A percentile compares a stretch with the other conserved stretches of the same genome.
These are phyloP conservation scores for Trametes polyzona DNA, from an alignment of 1,284 basidiomycete species.

Conservation along the genomic window DNA sequence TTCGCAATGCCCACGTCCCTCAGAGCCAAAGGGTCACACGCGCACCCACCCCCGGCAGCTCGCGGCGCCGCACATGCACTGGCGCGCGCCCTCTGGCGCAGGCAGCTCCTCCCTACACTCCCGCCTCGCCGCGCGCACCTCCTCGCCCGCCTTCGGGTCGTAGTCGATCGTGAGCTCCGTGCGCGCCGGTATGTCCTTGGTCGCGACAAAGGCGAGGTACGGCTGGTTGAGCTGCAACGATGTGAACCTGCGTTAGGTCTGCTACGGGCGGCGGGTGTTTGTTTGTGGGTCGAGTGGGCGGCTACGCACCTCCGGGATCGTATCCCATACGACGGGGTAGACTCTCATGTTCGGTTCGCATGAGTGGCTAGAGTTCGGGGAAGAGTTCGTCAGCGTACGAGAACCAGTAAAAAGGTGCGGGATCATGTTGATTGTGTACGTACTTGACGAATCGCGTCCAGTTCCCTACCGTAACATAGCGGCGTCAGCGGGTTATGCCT, in stretches of 20 bases:
- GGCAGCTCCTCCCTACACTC: conserved; percentile 32
- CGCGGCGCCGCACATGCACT: conserved; percentile 28
- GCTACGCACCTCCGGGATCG: conserved; percentile 52
- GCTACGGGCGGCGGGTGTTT: neutral
- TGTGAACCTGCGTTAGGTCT: neutral
- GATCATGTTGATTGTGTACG: too few species aligned
- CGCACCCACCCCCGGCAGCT: conserved; percentile 31
- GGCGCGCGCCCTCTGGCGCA: conserved; percentile 18
- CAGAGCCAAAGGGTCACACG: too few species aligned
- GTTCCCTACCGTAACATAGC: conserved; percentile 49
- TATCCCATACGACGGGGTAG: conserved; percentile 63
- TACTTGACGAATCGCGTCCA: conserved; percentile 78
- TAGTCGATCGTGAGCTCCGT: conserved; percentile 71
- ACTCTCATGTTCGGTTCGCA: conserved; percentile 62
- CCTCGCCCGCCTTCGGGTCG: conserved; percentile 44
- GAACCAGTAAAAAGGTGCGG: neutral
- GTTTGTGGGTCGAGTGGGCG: neutral
- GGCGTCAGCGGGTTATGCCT: neutral
- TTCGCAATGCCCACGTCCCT: too few species aligned
- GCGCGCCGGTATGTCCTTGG: conserved; percentile 46
- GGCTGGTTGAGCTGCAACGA: conserved; percentile 55
- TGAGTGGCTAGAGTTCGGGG: conserved; percentile 67
- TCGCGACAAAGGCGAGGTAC: conserved; percentile 61
- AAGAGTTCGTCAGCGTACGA: neutral
- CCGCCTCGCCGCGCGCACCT: conserved; percentile 32